Evolutionary conservation across 2,329 filamentous ascomycete genomes (phyloP).

Genomic region (Diaporthe batatas): DNA sequence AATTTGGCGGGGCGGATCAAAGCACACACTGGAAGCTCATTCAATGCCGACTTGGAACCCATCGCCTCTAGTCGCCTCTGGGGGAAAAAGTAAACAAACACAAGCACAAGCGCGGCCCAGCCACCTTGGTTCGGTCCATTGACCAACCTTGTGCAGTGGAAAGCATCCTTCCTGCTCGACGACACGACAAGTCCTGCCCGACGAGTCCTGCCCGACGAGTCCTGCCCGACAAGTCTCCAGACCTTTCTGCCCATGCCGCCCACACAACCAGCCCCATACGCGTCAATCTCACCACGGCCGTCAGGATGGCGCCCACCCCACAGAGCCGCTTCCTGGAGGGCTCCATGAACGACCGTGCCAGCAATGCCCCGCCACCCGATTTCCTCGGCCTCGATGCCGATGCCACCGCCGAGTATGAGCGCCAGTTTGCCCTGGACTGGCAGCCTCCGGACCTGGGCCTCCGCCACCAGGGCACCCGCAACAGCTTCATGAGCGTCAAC

Average conservation of each 20-base stretch:
- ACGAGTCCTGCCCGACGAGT: too few relatives aligned
- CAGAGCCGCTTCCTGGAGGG: constrained; percentile 79
- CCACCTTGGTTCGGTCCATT: background rate
- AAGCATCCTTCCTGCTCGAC: background rate
- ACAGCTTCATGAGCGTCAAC: constrained; percentile 35
- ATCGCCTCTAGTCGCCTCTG: background rate
- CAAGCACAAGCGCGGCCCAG: constrained; percentile 18
- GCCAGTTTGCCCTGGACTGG: constrained; percentile 45
- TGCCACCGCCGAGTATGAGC: constrained; percentile 45
- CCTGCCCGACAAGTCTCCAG: background rate
- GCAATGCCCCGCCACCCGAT: constrained; percentile 76
- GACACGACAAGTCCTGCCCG: too few relatives aligned
- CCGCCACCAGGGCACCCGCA: constrained; percentile 18
- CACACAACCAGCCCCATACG: constrained; percentile 12
- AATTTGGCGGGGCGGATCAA: background rate
- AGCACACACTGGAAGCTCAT: constrained; percentile 13
- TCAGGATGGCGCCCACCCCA: constrained; percentile 41
- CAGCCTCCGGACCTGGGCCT: constrained; percentile 37
- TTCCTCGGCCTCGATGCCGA: constrained; percentile 66
- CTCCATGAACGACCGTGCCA: constrained; percentile 86
- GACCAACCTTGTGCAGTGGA: background rate
- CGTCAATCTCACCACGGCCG: constrained; percentile 32
- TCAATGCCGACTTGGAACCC: constrained; percentile 1
- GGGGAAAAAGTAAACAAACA: constrained; percentile 11
- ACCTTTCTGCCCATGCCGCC: constrained; percentile 10